Conservation (phyloP, 1,284 basidiomycete genomes). For the Moesziomyces globuligerus region DNA sequence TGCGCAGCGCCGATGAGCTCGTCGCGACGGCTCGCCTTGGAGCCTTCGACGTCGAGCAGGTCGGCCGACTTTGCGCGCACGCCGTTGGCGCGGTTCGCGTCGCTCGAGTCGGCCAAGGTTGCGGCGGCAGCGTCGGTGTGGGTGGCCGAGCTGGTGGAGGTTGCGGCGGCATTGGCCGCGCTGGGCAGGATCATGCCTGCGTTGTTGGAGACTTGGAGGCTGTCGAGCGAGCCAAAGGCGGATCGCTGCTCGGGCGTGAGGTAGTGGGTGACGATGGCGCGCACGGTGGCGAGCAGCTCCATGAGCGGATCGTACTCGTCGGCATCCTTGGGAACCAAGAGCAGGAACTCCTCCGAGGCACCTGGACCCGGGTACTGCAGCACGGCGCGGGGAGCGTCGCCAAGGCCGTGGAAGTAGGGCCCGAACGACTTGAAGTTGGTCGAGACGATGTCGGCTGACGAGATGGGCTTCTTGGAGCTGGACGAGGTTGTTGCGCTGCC, state of each 20-base stretch:
- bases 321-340: constrained; percentile 57
- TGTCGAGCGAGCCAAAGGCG: constrained; percentile 59
- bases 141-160: constrained; percentile 15
- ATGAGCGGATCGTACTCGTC: constrained; percentile 66
- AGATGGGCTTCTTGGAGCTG: constrained; percentile 13
- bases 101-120: constrained; percentile 9
- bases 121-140: constrained; percentile 6
- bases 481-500: background rate
- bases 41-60: constrained; percentile 28
- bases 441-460: constrained; percentile 35
- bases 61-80: constrained; percentile 39
- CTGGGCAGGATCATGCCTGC: constrained; percentile 50
- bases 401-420: constrained; percentile 51
- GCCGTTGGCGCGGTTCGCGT: constrained; percentile 12
- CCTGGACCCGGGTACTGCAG: constrained; percentile 57
- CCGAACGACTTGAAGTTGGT: constrained; percentile 46
- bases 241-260: constrained; percentile 44
- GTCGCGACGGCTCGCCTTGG: constrained; percentile 19
- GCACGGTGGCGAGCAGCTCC: constrained; percentile 58
- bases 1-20: constrained; percentile 17
- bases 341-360: constrained; percentile 50
- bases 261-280: constrained; percentile 56
- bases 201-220: constrained; percentile 53
- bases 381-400: constrained; percentile 36
- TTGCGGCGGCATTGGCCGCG: constrained; percentile 16